Conservation (phyloP, 345 rosid species). For the Hypericum perforatum region DNA sequence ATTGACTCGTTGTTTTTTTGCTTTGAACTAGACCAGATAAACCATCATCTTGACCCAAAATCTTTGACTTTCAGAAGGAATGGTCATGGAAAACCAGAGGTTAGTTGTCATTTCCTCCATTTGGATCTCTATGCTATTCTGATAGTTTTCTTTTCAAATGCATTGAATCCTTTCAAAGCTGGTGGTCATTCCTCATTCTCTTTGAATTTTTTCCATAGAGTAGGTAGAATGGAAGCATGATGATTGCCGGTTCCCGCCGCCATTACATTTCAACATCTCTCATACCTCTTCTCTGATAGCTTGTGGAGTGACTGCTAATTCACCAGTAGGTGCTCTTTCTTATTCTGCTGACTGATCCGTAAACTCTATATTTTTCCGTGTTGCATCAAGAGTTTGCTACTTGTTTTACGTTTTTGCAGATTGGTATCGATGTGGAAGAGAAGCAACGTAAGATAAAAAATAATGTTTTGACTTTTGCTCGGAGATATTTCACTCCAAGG, state of each 20-base stretch:
- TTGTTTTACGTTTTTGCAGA: constrained; percentile 24
- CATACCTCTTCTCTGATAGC: constrained; percentile 78
- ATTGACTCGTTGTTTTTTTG: no score
- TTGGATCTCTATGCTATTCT: background rate
- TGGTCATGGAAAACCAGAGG: constrained; percentile 91
- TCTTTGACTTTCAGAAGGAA: constrained; percentile 68
- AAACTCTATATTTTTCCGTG: background rate
- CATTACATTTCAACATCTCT: constrained; percentile 72
- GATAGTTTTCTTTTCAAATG: background rate
- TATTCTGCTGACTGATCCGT: background rate
- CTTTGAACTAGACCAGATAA: constrained; percentile 9
- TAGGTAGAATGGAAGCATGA: constrained; percentile 60
- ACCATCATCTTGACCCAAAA: constrained; percentile 39
- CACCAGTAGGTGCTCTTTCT: constrained; percentile 32
- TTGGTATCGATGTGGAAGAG: constrained; percentile 84
- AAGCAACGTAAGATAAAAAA: constrained; percentile 50
- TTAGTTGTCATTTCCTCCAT: constrained; percentile 16
- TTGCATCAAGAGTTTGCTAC: no score
- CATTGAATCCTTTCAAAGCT: constrained; percentile 1
- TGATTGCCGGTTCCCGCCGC: constrained; percentile 22
- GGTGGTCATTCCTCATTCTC: background rate
- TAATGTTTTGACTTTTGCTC: constrained; percentile 44
- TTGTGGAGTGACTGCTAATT: constrained; percentile 65
- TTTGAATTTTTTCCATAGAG: constrained; percentile 4
- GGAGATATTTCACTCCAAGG: constrained; percentile 45